Evolutionary conservation across 1,284 basidiomycete species (phyloP).

Genomic region (Cerioporus squamosus): DNA sequence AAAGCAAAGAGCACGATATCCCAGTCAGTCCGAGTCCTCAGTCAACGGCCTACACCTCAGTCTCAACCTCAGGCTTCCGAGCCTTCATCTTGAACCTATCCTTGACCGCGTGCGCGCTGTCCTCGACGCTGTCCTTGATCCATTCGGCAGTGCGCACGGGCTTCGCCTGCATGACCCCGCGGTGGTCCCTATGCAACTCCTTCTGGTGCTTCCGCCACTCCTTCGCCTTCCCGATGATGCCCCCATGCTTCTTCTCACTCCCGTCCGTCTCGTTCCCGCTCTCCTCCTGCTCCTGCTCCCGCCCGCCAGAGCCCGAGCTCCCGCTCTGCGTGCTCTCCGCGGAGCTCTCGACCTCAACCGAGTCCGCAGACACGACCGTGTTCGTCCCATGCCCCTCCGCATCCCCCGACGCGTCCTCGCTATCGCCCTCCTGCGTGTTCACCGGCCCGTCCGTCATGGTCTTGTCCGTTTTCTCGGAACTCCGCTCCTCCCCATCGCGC

Average conservation of each 20-base stretch:
- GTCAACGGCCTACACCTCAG: slow-evolving; percentile 34
- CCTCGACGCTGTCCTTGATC: slow-evolving; percentile 49
- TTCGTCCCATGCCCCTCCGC: slow-evolving; percentile 23
- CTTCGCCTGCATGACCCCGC: slow-evolving; percentile 55
- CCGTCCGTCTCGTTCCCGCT: slow-evolving; percentile 33
- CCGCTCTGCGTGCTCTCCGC: slow-evolving; percentile 17
- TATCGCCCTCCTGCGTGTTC: slow-evolving; percentile 17
- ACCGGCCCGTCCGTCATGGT: slow-evolving; percentile 21
- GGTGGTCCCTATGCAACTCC: slow-evolving; percentile 49
- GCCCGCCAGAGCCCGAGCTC: slow-evolving; percentile 33
- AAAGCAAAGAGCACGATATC: too few relatives aligned
- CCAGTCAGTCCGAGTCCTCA: too few relatives aligned
- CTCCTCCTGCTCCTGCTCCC: too few relatives aligned
- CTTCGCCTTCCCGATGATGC: slow-evolving; percentile 33
- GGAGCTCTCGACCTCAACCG: slow-evolving; percentile 47
- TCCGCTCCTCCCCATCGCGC: slow-evolving; percentile 13
- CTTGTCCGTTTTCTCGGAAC: slow-evolving; percentile 7
- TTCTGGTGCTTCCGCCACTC: slow-evolving; percentile 45
- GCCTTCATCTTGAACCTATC: slow-evolving; percentile 39
- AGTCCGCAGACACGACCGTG: slow-evolving; percentile 39
- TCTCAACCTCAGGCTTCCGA: slow-evolving; percentile 40
- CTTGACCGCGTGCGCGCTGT: slow-evolving; percentile 36
- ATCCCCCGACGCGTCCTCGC: slow-evolving; percentile 17
- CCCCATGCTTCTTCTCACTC: slow-evolving; percentile 37
- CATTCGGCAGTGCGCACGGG: slow-evolving; percentile 54